A percentile compares a stretch with the other conserved stretches of the same genome.
These are phyloP conservation scores for Zizania palustris DNA, from an alignment of 202 grass and related monocot species.

Conservation along the genomic window DNA sequence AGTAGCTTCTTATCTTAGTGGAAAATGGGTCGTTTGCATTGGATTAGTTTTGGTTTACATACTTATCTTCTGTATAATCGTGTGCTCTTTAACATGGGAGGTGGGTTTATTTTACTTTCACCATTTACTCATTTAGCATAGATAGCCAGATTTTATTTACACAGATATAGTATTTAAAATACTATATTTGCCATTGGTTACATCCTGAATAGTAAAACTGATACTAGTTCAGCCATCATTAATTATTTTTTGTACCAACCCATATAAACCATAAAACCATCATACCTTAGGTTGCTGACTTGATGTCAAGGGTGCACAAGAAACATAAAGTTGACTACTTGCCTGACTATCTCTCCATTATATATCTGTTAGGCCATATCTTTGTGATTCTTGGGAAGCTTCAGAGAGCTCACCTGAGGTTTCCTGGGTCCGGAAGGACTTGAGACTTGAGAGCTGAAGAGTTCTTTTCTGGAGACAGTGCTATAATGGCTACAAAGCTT, in stretches of 20 bases:
- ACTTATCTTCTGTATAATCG: background rate
- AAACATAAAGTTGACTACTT: background rate
- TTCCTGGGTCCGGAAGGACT: background rate
- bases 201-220: background rate
- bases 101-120: background rate
- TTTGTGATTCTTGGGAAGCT: constrained; percentile 6
- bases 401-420: background rate
- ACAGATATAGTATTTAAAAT: background rate
- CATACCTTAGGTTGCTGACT: background rate
- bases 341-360: background rate
- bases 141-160: background rate
- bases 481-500: constrained; percentile 77
- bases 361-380: constrained; percentile 11
- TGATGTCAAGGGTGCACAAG: background rate
- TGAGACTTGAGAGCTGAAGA: constrained; percentile 5
- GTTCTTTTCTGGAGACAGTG: constrained; percentile 22
- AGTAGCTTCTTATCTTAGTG: background rate
- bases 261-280: constrained; percentile 15
- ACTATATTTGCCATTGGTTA: background rate
- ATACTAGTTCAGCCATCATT: background rate
- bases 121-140: background rate
- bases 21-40: background rate
- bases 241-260: constrained; percentile 1
- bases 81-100: background rate
- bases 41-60: background rate